These are phyloP conservation scores for Lodderomyces metapsilosis DNA, from an alignment of 1,139 yeast species.

Conservation along the genomic window DNA sequence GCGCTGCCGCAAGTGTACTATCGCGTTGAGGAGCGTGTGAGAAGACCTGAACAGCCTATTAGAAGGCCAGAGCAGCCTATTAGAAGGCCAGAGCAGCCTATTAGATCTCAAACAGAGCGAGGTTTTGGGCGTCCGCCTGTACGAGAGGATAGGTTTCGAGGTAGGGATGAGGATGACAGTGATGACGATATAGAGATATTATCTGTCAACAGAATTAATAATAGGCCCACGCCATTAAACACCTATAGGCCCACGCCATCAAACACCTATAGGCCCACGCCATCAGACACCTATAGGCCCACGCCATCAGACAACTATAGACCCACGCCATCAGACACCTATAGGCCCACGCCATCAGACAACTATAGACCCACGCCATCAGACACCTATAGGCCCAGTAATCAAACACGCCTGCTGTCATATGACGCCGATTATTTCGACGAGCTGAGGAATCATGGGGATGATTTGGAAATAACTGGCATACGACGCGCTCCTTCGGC, in stretches of 20 bases:
- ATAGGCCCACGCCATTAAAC: constrained; percentile 7
- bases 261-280: constrained; percentile 10
- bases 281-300: constrained; percentile 7
- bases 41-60: too few species aligned
- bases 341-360: constrained; percentile 12
- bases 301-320: constrained; percentile 10
- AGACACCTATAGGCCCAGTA: constrained; percentile 7
- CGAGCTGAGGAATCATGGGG: neutral
- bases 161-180: constrained; percentile 10
- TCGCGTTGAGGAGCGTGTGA: neutral
- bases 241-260: constrained; percentile 9
- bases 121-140: neutral
- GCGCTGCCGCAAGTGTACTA: neutral
- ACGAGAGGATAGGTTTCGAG: neutral
- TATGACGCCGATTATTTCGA: neutral
- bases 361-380: constrained; percentile 8
- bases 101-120: neutral
- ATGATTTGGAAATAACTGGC: constrained; percentile 12
- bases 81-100: neutral
- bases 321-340: constrained; percentile 3
- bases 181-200: constrained; percentile 19
- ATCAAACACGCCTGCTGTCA: neutral
- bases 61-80: too few species aligned
- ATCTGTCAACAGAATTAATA: constrained; percentile 11
- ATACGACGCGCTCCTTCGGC: constrained; percentile 7